Evolutionary conservation across 2,329 filamentous ascomycete species (phyloP), one percentile per base, ranked within the genome.

Genomic region (Lecanosticta acicola): DNA sequence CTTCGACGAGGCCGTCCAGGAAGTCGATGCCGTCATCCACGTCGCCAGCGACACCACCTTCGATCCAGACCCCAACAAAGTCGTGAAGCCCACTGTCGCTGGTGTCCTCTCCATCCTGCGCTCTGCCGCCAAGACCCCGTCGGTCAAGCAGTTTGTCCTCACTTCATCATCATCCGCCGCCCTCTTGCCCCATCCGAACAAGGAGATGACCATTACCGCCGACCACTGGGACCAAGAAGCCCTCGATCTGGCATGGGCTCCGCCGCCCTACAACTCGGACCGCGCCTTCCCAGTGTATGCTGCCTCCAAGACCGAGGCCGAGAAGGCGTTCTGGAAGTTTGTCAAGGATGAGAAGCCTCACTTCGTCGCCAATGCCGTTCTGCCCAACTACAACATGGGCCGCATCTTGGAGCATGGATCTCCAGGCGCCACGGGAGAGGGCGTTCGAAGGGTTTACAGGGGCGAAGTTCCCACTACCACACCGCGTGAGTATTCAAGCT

Each of bases 311-410:
- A 68, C 65, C 0, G 65, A 71, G 48, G 66, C 63, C 0, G 75
- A 78, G 56, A 67, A 68, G 20, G 67, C 66, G 4, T 57, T 72
- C 10, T 75, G 72, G 71, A 67, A 68, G 33, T 77, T 69, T 55
- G 56, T 73, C 17, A 54, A 66, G 34, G 66, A 72, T 35, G 64
- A 69, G 8, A 68, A 70, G 11, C 69, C 71, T 0, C 24, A 44
- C 0, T 77, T 77, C 49, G 64, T 66, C 3, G 63, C 72, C 14
- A 74, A 75, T 43, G 58, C 68, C 4, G 51, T 63, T 3, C 46
- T 61, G 11, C 60, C 60, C 3, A 59, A 61, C 41, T 54, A 49
- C 45, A 59, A 59, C 18, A 55, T 57, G 42, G 59, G 59, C 19
- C 37, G 37, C 7, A 47, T 54, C 14, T 51, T 57, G 14, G 43